Evolutionary conservation across 2,329 filamentous ascomycete genomes (phyloP).

Genomic region (Aspergillus oerlinghausenensis): DNA sequence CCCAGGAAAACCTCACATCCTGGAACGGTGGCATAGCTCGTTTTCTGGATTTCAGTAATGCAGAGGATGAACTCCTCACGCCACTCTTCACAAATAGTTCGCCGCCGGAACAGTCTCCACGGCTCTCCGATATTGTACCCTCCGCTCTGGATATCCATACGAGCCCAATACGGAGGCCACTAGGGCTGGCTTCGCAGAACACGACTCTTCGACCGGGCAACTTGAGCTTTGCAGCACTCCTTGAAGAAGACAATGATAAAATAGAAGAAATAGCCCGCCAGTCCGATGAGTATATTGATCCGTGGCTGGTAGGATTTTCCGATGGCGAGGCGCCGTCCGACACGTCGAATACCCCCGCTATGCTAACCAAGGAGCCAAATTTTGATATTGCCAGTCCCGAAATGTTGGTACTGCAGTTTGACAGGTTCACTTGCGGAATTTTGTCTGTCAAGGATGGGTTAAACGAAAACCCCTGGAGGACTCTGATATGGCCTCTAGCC

Average conservation of each 20-base stretch:
- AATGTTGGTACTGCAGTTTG: conserved; percentile 59
- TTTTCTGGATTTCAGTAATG: conserved; percentile 4
- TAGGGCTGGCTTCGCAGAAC: conserved; percentile 6
- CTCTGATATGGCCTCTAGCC: conserved; percentile 64
- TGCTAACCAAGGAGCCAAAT: conserved; percentile 45
- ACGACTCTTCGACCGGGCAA: conserved; percentile 8
- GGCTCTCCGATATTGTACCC: conserved; percentile 13
- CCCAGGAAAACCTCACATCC: conserved; percentile 6
- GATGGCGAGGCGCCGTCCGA: conserved; percentile 34
- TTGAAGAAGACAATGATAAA: conserved; percentile 43
- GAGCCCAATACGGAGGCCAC: conserved; percentile 4
- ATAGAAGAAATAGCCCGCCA: conserved; percentile 53
- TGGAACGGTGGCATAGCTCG: conserved; percentile 2
- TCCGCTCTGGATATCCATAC: conserved; percentile 4
- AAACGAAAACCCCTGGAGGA: conserved; percentile 68
- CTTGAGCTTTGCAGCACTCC: conserved; percentile 28
- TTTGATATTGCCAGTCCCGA: conserved; percentile 53
- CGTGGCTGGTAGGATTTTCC: conserved; percentile 36
- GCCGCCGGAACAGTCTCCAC: conserved; percentile 11
- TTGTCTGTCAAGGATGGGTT: conserved; percentile 66
- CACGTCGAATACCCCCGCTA: conserved; percentile 23
- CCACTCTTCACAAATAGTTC: conserved; percentile 10
- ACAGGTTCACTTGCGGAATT: conserved; percentile 64
- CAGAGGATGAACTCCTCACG: conserved; percentile 9
- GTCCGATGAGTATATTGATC: conserved; percentile 24